phyloP scores from a whole-genome alignment of 345 rosid species.

The Adansonia digitata region DNA sequence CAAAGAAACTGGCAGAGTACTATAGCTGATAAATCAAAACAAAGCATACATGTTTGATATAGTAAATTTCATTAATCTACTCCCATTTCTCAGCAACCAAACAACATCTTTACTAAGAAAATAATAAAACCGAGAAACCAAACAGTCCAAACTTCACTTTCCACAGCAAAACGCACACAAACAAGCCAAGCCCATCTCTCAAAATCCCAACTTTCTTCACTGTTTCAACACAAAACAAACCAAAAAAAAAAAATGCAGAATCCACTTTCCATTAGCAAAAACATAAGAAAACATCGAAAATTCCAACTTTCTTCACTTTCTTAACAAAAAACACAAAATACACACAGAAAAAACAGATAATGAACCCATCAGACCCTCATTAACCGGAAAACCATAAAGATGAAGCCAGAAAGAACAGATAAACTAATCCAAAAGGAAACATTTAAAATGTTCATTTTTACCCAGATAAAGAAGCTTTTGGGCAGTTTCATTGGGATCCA shows the following conservation, averaged over 20 bases:
- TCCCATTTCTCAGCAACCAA: not conserved
- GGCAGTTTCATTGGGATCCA: slow-evolving; percentile 85
- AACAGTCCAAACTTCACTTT: not conserved
- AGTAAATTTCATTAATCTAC: not conserved
- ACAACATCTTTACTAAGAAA: not conserved
- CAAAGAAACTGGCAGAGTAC: not conserved
- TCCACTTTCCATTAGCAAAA: not conserved
- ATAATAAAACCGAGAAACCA: not conserved
- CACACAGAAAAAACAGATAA: slow-evolving; percentile 6
- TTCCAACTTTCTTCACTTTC: not conserved
- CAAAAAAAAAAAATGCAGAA: not conserved
- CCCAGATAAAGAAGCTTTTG: slow-evolving; percentile 77
- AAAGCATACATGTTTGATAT: not conserved
- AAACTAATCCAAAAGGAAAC: not conserved
- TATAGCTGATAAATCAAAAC: not conserved
- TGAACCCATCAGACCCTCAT: slow-evolving; percentile 4
- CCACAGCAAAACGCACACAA: not conserved
- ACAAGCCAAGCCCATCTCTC: not conserved
- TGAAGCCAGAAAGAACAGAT: slow-evolving; percentile 3
- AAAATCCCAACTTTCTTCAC: not conserved
- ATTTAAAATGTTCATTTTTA: slow-evolving; percentile 10
- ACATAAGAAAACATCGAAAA: not conserved
- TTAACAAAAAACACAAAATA: slow-evolving; percentile 3
- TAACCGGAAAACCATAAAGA: slow-evolving; percentile 13
- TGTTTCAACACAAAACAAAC: not conserved